Conservation (phyloP, 1,284 basidiomycete genomes). For the Trichosporon inkin region DNA sequence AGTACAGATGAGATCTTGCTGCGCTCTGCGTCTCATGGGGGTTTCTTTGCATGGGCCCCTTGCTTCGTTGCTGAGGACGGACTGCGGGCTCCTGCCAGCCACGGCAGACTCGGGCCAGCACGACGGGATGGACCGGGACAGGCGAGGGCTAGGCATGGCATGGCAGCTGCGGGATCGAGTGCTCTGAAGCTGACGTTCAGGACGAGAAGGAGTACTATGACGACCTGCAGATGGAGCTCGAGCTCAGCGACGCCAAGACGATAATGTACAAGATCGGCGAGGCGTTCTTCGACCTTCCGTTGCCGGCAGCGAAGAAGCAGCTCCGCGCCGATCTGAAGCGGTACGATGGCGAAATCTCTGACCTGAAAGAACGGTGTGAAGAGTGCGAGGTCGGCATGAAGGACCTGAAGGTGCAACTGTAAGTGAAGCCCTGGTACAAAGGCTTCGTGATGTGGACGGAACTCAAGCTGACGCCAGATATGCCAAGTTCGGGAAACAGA, state of each 20-base stretch:
- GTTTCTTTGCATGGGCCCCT: neutral
- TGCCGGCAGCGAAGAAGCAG: conserved; percentile 66
- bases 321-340: conserved; percentile 66
- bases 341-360: conserved; percentile 60
- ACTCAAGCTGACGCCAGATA: conserved; percentile 54
- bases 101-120: too few species aligned
- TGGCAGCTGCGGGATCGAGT: neutral
- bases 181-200: conserved; percentile 48
- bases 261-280: conserved; percentile 90
- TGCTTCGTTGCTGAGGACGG: too few species aligned
- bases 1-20: conserved; percentile 9
- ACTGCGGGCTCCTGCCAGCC: too few species aligned
- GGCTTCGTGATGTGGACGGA: neutral
- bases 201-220: conserved; percentile 91
- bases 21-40: neutral
- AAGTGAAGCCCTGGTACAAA: conserved; percentile 22
- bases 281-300: conserved; percentile 74
- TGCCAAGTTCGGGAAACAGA: conserved; percentile 87
- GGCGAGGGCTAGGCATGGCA: too few species aligned
- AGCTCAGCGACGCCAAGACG: conserved; percentile 73
- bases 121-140: too few species aligned
- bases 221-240: conserved; percentile 78
- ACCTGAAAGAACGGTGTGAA: conserved; percentile 59
- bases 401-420: conserved; percentile 72
- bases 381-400: conserved; percentile 83